A percentile compares a stretch with the other conserved stretches of the same genome.
Conservation (phyloP, 2,329 filamentous ascomycete genomes). For the Orbilia quercus region DNA sequence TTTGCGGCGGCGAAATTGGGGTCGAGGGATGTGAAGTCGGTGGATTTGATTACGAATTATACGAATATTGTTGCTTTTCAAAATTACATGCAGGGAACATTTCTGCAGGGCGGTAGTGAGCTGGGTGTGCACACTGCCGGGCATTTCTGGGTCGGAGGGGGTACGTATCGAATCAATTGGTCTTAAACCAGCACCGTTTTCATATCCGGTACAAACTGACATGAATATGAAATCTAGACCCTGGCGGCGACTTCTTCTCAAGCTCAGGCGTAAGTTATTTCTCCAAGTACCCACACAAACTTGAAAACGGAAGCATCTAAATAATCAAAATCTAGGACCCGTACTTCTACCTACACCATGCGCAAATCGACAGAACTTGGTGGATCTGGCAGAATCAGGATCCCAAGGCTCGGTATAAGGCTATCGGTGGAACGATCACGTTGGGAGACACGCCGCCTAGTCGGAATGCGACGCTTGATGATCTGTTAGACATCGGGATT, state of each 20-base stretch:
- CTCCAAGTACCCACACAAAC: neutral
- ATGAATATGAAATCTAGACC: conserved; percentile 60
- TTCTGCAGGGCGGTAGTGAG: conserved; percentile 58
- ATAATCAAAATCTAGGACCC: conserved; percentile 61
- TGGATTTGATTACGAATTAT: conserved; percentile 41
- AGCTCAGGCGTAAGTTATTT: conserved; percentile 61
- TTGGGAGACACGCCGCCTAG: conserved; percentile 64
- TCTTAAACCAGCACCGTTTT: too few species aligned
- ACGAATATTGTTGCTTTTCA: conserved; percentile 65
- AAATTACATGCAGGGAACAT: conserved; percentile 65
- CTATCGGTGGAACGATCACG: conserved; percentile 65
- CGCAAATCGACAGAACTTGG: conserved; percentile 66
- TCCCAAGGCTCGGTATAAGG: conserved; percentile 62
- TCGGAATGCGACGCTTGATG: conserved; percentile 65
- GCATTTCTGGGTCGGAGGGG: conserved; percentile 65
- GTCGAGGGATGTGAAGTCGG: conserved; percentile 44
- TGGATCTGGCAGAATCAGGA: conserved; percentile 68
- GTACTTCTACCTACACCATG: conserved; percentile 66
- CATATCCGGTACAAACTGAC: conserved; percentile 2
- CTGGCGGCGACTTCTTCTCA: conserved; percentile 65
- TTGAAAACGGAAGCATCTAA: neutral
- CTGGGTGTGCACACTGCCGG: conserved; percentile 64
- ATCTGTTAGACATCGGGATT: conserved; percentile 62
- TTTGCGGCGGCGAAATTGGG: conserved; percentile 30
- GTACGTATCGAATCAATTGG: conserved; percentile 12